Base-by-base conservation (phyloP, 179 eudicot species). In the Beta macrorhiza region DNA sequence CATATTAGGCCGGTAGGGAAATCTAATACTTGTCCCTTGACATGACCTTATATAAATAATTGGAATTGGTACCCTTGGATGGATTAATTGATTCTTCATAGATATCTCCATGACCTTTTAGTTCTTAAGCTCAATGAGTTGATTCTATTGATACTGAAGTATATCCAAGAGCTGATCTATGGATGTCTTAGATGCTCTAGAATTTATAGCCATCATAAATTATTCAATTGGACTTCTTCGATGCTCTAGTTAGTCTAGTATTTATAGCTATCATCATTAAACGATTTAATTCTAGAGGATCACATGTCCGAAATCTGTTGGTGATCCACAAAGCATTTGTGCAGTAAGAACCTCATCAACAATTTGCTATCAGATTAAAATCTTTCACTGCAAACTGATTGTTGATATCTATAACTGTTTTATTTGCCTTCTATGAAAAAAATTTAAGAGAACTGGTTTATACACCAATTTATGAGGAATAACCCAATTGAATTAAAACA, bases 1-100 rank as follows among this genome's bases (percentile, higher is more conserved):
- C 95, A 93, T 82, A 90, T 88, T 87, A 92, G 97, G 65, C 97
- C 91, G 98, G 99, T 92, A 64, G 57, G 81, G 42, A 19, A 8
- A 74, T 47, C 22, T 5, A 25, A 12, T 42, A 74, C 17, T 52
- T 32, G 61, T 17, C n/a, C 56, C 22, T 56, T 70, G 10, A 19
- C 8, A 14, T 59, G 67, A 53, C 13, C 6, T 32, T 58, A 1
- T 14, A 25, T 67, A 59, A 11, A 0, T 37, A 13, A 19, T 32
- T 42, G 25, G 80, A 55, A 4, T 45, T 68, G 63, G 22, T 19
- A 67, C 7, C 20, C 63, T 77, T 64, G 19, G 13, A 37, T 62
- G 74, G 56, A n/a, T 55, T 45, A 55, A 37, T 62, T 29, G 13
- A 37, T 37, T 37, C 42, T 37, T 20, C 37, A 47, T 5, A 51